Evolutionary conservation across 139 green algal species (phyloP).

Genomic region (Gonium pectorale): DNA sequence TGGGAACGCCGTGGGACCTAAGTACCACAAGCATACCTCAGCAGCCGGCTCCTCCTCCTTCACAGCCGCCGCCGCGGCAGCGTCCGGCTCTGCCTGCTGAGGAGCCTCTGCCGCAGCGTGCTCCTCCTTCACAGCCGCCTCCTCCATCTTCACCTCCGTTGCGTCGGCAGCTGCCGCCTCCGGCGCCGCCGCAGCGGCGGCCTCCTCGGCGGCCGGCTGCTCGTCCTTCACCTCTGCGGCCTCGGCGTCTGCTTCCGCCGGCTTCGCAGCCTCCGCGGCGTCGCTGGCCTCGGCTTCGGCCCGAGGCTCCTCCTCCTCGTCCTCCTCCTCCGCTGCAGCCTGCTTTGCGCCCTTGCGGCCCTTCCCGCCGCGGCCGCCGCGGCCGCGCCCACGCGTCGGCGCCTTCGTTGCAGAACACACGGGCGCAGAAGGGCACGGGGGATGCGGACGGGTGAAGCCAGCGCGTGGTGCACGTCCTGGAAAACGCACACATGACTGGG

Average conservation of each 20-base stretch:
- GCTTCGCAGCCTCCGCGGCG: not conserved
- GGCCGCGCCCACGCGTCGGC: constrained; percentile 4
- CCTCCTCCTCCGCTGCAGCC: constrained; percentile 34
- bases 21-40: no score
- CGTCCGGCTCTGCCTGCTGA: not conserved
- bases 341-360: constrained; percentile 24
- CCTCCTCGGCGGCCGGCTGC: not conserved
- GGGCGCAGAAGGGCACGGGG: no score
- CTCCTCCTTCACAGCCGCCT: not conserved
- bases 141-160: not conserved
- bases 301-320: constrained; percentile 13
- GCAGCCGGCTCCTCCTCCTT: not conserved
- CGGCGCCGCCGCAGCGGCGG: not conserved
- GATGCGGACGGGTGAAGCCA: no score
- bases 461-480: no score
- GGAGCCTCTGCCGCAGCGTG: not conserved
- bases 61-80: no score
- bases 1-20: no score
- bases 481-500: no score
- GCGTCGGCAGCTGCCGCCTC: not conserved
- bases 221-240: not conserved
- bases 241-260: not conserved
- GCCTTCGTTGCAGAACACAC: no score
- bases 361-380: not conserved
- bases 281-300: not conserved